Conservation (phyloP, 108 stramenopile species). For the Ochromonas danica region DNA sequence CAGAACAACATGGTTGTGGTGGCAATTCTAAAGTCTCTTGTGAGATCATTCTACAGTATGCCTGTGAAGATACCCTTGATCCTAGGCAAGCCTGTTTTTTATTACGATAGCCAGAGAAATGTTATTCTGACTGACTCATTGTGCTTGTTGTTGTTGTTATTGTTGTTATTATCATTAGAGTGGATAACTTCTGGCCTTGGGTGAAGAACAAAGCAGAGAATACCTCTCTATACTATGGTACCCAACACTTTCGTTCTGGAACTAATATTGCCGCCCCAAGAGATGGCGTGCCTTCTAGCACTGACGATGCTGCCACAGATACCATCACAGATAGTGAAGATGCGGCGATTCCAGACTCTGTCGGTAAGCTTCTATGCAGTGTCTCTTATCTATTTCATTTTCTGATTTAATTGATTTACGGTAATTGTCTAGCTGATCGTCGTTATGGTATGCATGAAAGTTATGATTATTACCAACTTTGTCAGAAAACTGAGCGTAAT, state of each 20-base stretch:
- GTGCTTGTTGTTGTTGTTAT: background rate
- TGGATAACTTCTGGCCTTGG: conserved; percentile 47
- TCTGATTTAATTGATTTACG: background rate
- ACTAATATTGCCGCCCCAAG: conserved; percentile 47
- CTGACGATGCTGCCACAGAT: conserved; percentile 44
- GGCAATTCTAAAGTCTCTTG: conserved; percentile 45
- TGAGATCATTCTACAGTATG: conserved; percentile 57
- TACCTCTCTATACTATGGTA: conserved; percentile 33
- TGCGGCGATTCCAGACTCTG: conserved; percentile 41
- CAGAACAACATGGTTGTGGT: conserved; percentile 55
- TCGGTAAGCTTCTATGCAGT: background rate
- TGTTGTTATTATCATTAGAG: no score
- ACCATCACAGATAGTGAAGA: conserved; percentile 42
- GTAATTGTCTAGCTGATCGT: background rate
- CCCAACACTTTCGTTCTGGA: conserved; percentile 38
- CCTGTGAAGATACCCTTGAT: conserved; percentile 51
- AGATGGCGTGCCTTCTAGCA: conserved; percentile 47
- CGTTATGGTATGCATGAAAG: conserved; percentile 55
- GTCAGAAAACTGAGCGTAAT: conserved; percentile 48
- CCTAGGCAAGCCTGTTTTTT: conserved; percentile 25
- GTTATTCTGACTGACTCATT: background rate
- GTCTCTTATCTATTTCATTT: background rate
- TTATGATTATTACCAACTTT: conserved; percentile 45
- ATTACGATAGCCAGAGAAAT: background rate
- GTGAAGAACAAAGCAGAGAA: conserved; percentile 4